These are phyloP conservation scores for Vinca minor DNA, from an alignment of 257 asterid species.

Conservation along the genomic window DNA sequence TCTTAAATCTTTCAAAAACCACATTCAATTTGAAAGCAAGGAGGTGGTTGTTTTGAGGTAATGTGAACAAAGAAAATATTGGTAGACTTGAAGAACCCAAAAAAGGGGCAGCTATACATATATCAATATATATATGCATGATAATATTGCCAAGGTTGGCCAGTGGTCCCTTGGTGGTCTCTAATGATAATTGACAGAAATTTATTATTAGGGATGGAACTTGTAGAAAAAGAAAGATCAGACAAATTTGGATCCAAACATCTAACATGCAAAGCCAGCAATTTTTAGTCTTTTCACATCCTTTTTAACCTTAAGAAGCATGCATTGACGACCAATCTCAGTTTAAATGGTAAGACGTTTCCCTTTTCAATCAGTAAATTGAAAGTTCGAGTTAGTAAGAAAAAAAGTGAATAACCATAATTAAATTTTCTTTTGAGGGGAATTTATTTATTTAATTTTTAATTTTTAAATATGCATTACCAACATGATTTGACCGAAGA, in stretches of 20 bases:
- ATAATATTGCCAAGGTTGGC: constrained; percentile 12
- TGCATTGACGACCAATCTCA: too few relatives aligned
- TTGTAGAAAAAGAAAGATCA: constrained; percentile 34
- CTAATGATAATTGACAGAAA: not conserved
- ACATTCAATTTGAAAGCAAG: not conserved
- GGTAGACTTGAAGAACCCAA: constrained; percentile 3
- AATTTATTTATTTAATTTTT: too few relatives aligned
- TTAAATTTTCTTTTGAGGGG: too few relatives aligned
- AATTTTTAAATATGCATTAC: too few relatives aligned
- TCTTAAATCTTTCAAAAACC: too few relatives aligned
- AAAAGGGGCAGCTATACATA: constrained; percentile 11
- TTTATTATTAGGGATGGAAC: constrained; percentile 19
- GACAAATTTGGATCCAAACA: constrained; percentile 28
- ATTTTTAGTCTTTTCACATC: constrained; percentile 12
- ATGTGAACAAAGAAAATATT: constrained; percentile 7
- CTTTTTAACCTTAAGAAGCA: constrained; percentile 15
- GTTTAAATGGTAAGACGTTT: too few relatives aligned
- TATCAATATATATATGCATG: too few relatives aligned
- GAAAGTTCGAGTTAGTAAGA: too few relatives aligned
- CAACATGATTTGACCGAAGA: too few relatives aligned
- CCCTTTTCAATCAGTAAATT: too few relatives aligned
- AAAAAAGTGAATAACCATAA: too few relatives aligned
- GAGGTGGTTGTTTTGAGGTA: not conserved
- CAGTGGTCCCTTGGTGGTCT: constrained; percentile 23
- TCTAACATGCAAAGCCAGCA: constrained; percentile 20